Evolutionary conservation across 495 filamentous ascomycete genomes (phyloP), one percentile per base, ranked within the genome.

Genomic region (Physcia stellaris): DNA sequence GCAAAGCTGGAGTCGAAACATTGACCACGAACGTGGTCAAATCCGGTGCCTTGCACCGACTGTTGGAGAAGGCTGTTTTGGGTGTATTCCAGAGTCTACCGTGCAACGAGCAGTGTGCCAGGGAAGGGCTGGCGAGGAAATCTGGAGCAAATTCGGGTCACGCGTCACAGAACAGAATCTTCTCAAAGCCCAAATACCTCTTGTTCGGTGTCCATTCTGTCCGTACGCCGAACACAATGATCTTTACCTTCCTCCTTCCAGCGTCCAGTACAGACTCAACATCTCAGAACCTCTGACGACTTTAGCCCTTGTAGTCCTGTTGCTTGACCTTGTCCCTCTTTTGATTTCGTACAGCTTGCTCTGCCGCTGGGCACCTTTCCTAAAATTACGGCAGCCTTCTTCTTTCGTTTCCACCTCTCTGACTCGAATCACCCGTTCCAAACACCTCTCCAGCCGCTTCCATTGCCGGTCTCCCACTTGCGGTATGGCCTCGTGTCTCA

Each of bases 161-260:
- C 76, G 82, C 12, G 60, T 86, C 2, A 79, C 80, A 2, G 75
- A 75, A 11, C 81, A 92, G 43, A 67, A 61, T 2, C 66, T 98
- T 6, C 49, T 80, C 21, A 75, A 79, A 35, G 80, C 79, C 22
- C 63, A 72, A 15, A 56, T 94, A 13, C 75, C 77, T n/a, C 69
- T 95, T 11, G 60, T 93, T 35, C 73, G 76, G 23, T 98, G 90
- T 50, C 87, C 87, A 0, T 94, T 88, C 50, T 98, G 90, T 66
- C 60, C 66, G 31, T 98, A 95, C 49, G 85, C 83, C 24, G 88
- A 96, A 59, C 69, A 79, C 11, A 83, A 94, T 53, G 80, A 90
- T 24, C 64, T 79, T 31, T 80, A 82, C 49, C 65, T 82, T 32
- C 74, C 75, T 11, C 57, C 60, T 13, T 46, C 49, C 47, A 59